Evolutionary conservation across 1,284 basidiomycete genomes (phyloP), one percentile per base, ranked within the genome.

Genomic region (Meira miltonrushii): DNA sequence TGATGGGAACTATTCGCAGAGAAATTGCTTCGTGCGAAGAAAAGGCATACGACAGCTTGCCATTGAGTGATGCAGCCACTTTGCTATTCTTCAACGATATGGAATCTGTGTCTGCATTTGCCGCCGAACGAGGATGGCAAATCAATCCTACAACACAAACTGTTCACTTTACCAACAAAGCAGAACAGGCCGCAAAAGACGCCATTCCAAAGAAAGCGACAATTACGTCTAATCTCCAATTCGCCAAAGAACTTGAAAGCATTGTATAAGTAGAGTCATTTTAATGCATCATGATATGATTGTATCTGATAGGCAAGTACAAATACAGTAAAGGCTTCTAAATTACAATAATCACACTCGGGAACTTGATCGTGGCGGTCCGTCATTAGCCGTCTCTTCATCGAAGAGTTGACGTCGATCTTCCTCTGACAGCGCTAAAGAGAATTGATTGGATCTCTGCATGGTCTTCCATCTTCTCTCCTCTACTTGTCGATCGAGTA

Each of bases 21-120:
- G 92, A 94, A 80, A 94, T 94, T 69, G 91, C 92, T 12, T 90
- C 88, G 69, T 94, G 91, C 71, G 90, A 92, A 75, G 91, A 94
- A 78, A 83, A 86, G 53, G 92, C 91, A 6, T 94, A 94, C 68
- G 87, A 90, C 69, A 88, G 86, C 64, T 80, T 94, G 54, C 92
- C 92, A 1, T 77, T 94, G 57, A 88, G 88, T 73, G 92, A 94
- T 69, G 92, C 90, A 0, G 86, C 88, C 1, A 92, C 89, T 1
- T 81, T 94, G 52, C 80, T 94, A 59, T 94, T 94, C 83, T 93
- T 94, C 81, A 85, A 85, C 39, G 86, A 82, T 55, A 85, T 87
- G 64, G 85, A 85, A 5, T 89, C 92, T 58, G 81, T 94, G 7
- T 76, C 90, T 50, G 81, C 77, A 33, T 94, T 92, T 75, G 91